phyloP scores from a whole-genome alignment of 108 stramenopile genomes.

The Nitzschia sp. region DNA sequence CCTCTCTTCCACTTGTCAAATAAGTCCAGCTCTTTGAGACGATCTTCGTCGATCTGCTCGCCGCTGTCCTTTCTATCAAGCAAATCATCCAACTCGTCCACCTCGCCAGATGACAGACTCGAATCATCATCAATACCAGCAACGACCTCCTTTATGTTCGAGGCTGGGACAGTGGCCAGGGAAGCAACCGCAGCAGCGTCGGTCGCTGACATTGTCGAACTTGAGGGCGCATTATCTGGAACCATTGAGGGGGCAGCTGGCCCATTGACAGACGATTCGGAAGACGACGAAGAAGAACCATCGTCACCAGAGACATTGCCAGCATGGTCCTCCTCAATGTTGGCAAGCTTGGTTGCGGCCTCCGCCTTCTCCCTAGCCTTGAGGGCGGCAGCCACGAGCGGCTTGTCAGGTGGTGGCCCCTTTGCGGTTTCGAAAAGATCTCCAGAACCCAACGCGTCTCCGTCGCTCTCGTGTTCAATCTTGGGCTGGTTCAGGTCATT shows the following conservation, averaged over 20 bases:
- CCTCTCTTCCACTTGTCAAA: background rate
- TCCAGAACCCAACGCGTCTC: background rate
- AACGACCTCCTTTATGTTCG: too few species aligned
- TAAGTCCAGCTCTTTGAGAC: background rate
- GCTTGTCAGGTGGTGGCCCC: background rate
- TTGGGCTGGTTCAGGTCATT: background rate
- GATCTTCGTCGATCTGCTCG: conserved; percentile 11
- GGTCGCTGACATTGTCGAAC: too few species aligned
- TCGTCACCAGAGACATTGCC: background rate
- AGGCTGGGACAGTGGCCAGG: too few species aligned
- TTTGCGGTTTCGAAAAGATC: background rate
- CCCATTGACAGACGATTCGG: background rate
- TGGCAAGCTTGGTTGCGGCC: background rate
- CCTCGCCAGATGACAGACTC: conserved; percentile 8
- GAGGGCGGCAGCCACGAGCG: conserved; percentile 7
- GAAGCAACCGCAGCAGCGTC: too few species aligned
- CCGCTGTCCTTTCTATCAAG: conserved; percentile 9
- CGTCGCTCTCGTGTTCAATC: background rate
- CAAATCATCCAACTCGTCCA: conserved; percentile 14
- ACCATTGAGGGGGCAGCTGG: background rate
- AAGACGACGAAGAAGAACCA: background rate
- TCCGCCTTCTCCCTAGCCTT: background rate
- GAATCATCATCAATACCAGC: conserved; percentile 1
- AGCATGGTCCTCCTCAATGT: background rate
- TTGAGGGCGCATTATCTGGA: too few species aligned